A percentile compares a stretch with the other conserved stretches of the same genome.
Conservation (phyloP, 2,329 filamentous ascomycete genomes). For the Phyllosticta citribraziliensis region DNA sequence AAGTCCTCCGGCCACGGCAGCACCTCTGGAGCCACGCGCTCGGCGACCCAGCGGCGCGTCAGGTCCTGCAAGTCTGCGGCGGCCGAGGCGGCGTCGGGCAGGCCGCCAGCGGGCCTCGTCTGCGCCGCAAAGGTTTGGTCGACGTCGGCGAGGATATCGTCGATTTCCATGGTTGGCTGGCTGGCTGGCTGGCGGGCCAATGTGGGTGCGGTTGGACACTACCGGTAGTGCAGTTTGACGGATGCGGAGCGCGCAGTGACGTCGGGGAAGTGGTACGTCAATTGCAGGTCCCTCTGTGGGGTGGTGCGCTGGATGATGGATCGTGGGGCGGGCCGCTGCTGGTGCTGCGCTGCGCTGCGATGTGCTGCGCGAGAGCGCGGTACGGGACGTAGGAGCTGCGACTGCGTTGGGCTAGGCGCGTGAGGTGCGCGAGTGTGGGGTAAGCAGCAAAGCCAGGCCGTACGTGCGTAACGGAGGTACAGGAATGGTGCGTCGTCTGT, state of each 20-base stretch:
- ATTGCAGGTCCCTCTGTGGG: background rate
- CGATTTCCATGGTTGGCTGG: constrained; percentile 32
- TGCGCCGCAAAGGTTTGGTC: constrained; percentile 35
- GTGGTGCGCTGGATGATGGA: background rate
- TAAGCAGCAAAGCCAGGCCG: no score
- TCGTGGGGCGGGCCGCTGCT: background rate
- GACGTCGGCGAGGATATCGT: constrained; percentile 44
- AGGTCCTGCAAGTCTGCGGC: constrained; percentile 75
- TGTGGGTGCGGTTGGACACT: background rate
- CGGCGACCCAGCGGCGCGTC: constrained; percentile 87
- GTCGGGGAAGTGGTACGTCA: background rate
- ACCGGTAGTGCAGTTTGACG: background rate
- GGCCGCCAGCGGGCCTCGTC: background rate
- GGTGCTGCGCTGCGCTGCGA: background rate
- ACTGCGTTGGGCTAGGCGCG: no score
- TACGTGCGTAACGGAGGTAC: no score
- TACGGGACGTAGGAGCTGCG: background rate
- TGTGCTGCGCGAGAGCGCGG: background rate
- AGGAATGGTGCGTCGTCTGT: no score
- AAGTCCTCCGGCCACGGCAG: constrained; percentile 66
- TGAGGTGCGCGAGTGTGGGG: no score
- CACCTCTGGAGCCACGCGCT: constrained; percentile 83
- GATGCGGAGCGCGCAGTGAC: background rate
- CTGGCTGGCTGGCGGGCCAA: background rate
- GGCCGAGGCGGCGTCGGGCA: constrained; percentile 27